phyloP scores from a whole-genome alignment of 352 stramenopile species.

The Peronospora farinosa region DNA sequence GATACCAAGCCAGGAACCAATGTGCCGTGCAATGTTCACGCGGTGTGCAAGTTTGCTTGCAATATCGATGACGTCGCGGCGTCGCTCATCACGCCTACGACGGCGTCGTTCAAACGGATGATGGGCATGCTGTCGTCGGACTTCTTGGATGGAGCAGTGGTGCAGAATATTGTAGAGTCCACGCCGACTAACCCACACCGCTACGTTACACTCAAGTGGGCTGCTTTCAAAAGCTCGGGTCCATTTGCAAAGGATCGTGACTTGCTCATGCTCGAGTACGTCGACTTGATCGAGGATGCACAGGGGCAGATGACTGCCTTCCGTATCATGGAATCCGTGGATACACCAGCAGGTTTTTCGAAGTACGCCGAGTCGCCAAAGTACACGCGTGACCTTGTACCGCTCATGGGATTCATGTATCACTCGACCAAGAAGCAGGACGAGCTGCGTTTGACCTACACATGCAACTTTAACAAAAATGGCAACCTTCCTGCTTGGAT shows the following conservation, averaged over 20 bases:
- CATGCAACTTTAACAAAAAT: slow-evolving; percentile 83
- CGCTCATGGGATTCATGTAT: slow-evolving; percentile 85
- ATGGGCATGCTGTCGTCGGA: slow-evolving; percentile 81
- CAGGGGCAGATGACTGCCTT: slow-evolving; percentile 80
- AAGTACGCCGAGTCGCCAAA: slow-evolving; percentile 51
- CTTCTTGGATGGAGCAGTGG: slow-evolving; percentile 74
- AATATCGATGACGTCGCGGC: slow-evolving; percentile 78
- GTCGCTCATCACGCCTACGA: slow-evolving; percentile 76
- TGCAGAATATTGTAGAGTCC: slow-evolving; percentile 76
- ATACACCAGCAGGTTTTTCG: slow-evolving; percentile 47
- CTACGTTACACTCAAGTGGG: slow-evolving; percentile 83
- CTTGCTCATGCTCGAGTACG: slow-evolving; percentile 81
- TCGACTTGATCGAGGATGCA: slow-evolving; percentile 84
- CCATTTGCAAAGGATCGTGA: slow-evolving; percentile 75
- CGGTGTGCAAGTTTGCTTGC: slow-evolving; percentile 72
- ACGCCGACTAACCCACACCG: slow-evolving; percentile 57
- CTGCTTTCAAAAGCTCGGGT: slow-evolving; percentile 77
- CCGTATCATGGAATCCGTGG: slow-evolving; percentile 79
- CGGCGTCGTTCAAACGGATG: slow-evolving; percentile 78
- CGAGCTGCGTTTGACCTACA: slow-evolving; percentile 84
- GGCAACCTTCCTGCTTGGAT: slow-evolving; percentile 76
- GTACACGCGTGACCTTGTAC: slow-evolving; percentile 68
- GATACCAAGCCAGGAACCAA: slow-evolving; percentile 38
- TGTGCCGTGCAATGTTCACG: slow-evolving; percentile 81
- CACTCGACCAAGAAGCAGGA: slow-evolving; percentile 70